Evolutionary conservation across 176 grass and related monocot species (phyloP).

Genomic region (Miscanthus lutarioriparius): DNA sequence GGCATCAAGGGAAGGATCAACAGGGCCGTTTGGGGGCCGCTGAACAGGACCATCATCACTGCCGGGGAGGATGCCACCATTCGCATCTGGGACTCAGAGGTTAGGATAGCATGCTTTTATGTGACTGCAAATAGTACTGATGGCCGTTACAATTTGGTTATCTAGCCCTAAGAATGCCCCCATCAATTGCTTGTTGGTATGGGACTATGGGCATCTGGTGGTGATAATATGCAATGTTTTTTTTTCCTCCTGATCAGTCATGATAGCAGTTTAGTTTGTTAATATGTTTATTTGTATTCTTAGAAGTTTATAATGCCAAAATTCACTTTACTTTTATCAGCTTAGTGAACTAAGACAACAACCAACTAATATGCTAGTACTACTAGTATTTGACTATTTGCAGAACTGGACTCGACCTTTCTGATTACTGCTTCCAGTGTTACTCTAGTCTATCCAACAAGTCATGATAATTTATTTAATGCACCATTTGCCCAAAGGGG

Average conservation of each 20-base stretch:
- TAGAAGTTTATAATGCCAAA: not conserved
- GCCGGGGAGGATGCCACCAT: conserved; percentile 81
- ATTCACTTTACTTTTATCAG: not conserved
- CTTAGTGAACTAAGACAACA: not conserved
- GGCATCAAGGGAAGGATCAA: conserved; percentile 89
- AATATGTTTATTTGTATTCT: not conserved
- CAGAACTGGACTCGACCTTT: not conserved
- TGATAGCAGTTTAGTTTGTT: not conserved
- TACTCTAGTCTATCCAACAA: not conserved
- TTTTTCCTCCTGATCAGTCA: not conserved
- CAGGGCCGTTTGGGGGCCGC: conserved; percentile 87
- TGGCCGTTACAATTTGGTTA: not conserved
- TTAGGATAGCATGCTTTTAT: conserved; percentile 14
- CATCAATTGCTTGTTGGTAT: not conserved
- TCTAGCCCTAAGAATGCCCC: not conserved
- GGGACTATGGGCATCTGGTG: not conserved
- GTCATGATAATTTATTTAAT: not conserved
- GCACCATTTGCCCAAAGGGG: not conserved
- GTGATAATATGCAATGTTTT: not conserved
- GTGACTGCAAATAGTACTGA: not conserved
- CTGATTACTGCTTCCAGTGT: not conserved
- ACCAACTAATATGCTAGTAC: not conserved
- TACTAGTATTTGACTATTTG: not conserved
- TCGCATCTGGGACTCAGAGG: conserved; percentile 92
- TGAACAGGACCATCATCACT: conserved; percentile 90